Base-by-base conservation (phyloP, 345 rosid genomes). In the Sapria himalayana region DNA sequence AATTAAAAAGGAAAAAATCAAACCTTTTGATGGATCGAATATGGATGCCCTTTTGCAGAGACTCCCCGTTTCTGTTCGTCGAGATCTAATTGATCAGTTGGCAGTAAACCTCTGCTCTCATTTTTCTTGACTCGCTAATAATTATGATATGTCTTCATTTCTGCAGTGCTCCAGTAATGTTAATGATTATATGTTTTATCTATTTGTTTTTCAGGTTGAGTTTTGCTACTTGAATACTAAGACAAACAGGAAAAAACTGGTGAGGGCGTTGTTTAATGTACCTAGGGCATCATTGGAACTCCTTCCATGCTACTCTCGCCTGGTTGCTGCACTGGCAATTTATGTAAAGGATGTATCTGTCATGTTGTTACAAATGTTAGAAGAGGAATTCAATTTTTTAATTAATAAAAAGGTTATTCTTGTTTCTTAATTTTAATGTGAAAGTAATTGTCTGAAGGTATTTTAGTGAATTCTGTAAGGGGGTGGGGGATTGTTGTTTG, bases 71-170 rank as follows among this genome's bases (percentile, higher is more conserved):
- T 84, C 86, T 23, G 92, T 91, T 35, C 68, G 89, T 69, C 85
- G 99, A 33, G 99, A 84, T 62, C 95, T 91, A 47, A 91, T 91
- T 49, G 99, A 91, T 69, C 99, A 91, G 50, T 53, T 84, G 63
- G 70, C 95, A 33, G 99, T 91, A 73, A 65, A 38, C 37, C 48
- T 58, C 40, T 56, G 31, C 39, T 45, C 17, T 20, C 35, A 7
- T 17, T 22, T 40, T 20, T 22, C 37, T n/a, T n/a, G n/a, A n/a
- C n/a, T n/a, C n/a, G n/a, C n/a, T n/a, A n/a, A n/a, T n/a, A n/a
- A n/a, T n/a, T n/a, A n/a, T n/a, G n/a, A n/a, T n/a, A n/a, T n/a
- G n/a, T n/a, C n/a, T n/a, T n/a, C n/a, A n/a, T n/a, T n/a, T n/a
- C n/a, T n/a, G n/a, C n/a, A n/a, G n/a, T n/a, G n/a, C n/a, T n/a